Percentiles rank a stretch among this genome's conserved stretches.
phyloP scores from a whole-genome alignment of 2,329 filamentous ascomycete species.

The Leptographium galeiforme region DNA sequence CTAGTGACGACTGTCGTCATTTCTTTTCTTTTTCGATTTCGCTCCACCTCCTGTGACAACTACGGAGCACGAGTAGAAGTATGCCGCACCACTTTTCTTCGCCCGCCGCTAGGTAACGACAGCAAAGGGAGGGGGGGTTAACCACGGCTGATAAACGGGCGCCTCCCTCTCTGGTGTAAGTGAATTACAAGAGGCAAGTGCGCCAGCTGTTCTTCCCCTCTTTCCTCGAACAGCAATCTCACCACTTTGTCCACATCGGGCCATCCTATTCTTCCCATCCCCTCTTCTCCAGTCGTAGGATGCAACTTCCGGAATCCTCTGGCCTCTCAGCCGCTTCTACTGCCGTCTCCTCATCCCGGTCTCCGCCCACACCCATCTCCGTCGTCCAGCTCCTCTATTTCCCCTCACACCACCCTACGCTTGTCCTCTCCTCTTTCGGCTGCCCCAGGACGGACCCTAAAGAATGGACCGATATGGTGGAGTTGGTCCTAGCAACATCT shows the following conservation, averaged over 20 bases:
- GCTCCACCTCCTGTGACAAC: neutral
- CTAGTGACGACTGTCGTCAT: neutral
- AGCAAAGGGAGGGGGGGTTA: neutral
- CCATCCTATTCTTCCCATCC: neutral
- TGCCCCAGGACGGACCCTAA: neutral
- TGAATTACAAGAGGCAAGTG: neutral
- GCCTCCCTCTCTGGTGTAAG: neutral
- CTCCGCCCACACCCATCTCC: neutral
- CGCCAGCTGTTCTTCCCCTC: neutral
- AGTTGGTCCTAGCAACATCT: too few relatives aligned
- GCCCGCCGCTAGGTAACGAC: neutral
- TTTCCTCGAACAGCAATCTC: neutral
- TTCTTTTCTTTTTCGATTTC: neutral
- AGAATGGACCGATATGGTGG: neutral
- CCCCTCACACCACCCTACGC: neutral
- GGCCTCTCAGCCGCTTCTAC: too few relatives aligned
- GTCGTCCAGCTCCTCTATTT: neutral
- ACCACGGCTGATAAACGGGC: neutral
- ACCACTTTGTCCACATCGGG: constrained; percentile 1
- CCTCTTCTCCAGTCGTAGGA: neutral
- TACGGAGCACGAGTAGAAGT: neutral
- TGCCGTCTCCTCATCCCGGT: too few relatives aligned
- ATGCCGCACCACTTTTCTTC: neutral
- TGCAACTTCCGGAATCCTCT: too few relatives aligned
- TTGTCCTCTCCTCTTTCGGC: neutral